Base-by-base conservation (phyloP, 352 stramenopile genomes). In the Pythium oligandrum region DNA sequence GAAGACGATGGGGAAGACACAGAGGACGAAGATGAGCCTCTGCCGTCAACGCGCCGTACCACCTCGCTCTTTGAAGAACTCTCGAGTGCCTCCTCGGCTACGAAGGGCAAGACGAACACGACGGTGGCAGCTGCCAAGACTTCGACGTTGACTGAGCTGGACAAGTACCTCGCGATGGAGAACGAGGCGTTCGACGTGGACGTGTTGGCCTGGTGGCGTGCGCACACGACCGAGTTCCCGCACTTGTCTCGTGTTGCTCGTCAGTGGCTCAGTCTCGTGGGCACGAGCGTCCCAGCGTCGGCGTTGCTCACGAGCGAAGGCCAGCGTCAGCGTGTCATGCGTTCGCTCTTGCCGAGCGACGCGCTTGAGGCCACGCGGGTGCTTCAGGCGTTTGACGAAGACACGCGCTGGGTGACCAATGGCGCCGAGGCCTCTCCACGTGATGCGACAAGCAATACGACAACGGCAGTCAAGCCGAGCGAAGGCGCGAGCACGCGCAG, bases 31-130 rank as follows among this genome's bases (percentile, higher is more conserved):
- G 47, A 35, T 17, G 10, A 11, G 7, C 11, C 48, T 2, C 11
- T 35, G 11, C 35, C 3, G 2, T 11, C 44, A 3, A 40, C 31
- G 42, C 48, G 48, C 7, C 55, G 33, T 8, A 44, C 55, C 30
- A 48, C 49, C 3, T 63, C 56, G 37, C 39, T 63, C 4, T 63
- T 63, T 40, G 56, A 63, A 48, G 56, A 63, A 17, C 50, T 63
- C 17, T 26, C 17, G 17, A 26, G 17, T 26, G 17, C 17, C 0
- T 26, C 17, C 17, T 26, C 17, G 17, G 17, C 17, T 26, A 26
- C 17, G 17, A 26, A 26, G 17, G 17, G 17, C 17, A 26, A 26
- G 17, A 26, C 17, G 17, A 26, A 26, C 17, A 26, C 26, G 1
- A 11, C 32, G 6, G 11, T 38, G 10, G 31, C 53, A 38, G 26